Percentiles rank a stretch among this genome's conserved stretches.
Evolutionary conservation across 192 early-diverging fungal species (phyloP).

Genomic region (Gamsiella multidivaricata): DNA sequence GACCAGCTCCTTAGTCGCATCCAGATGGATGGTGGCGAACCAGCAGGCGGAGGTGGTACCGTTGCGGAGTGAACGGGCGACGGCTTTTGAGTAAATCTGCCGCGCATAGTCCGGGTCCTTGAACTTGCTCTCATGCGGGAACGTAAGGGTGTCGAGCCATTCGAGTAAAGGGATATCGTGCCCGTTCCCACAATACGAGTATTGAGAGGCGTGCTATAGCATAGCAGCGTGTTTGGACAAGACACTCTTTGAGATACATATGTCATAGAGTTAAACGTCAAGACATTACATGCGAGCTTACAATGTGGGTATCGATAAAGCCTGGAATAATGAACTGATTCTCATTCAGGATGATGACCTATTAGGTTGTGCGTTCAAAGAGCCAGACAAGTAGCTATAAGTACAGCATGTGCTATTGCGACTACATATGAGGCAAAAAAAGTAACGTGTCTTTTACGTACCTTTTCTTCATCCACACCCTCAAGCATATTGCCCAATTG

Average conservation of each 20-base stretch:
- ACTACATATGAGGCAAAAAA: too few species aligned
- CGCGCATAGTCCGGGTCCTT: constrained; percentile 68
- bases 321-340: constrained; percentile 83
- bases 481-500: constrained; percentile 5
- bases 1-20: constrained; percentile 71
- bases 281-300: too few species aligned
- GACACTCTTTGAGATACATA: background rate
- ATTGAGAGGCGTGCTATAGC: constrained; percentile 80
- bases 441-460: background rate
- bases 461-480: constrained; percentile 8
- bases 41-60: constrained; percentile 89
- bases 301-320: constrained; percentile 82
- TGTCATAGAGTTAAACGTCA: too few species aligned
- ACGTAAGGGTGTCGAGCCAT: constrained; percentile 84
- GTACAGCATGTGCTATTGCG: too few species aligned
- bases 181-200: constrained; percentile 80
- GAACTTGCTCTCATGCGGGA: constrained; percentile 78
- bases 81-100: constrained; percentile 64
- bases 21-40: constrained; percentile 82
- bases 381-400: background rate
- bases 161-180: constrained; percentile 83
- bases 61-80: constrained; percentile 69
- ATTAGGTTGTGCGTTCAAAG: background rate
- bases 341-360: constrained; percentile 35
- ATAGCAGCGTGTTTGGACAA: background rate